These are phyloP conservation scores for Nakaseomyces glabratus DNA, from an alignment of 1,139 yeast species.

Conservation along the genomic window DNA sequence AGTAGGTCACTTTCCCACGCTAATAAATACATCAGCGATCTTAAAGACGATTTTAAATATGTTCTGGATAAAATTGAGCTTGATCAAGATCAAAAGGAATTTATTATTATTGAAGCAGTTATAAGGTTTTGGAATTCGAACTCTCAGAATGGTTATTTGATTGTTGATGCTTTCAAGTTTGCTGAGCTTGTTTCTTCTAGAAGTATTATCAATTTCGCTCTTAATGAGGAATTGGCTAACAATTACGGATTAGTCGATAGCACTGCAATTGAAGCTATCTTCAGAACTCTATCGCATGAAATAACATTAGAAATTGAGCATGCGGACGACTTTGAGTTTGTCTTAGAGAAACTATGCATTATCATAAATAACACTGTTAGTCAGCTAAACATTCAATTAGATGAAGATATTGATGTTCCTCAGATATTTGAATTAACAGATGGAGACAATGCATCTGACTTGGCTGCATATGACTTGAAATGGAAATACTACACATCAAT, in stretches of 20 bases:
- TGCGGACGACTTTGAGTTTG: slow-evolving; percentile 28
- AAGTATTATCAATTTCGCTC: slow-evolving; percentile 37
- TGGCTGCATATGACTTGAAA: slow-evolving; percentile 23
- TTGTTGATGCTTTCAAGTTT: slow-evolving; percentile 54
- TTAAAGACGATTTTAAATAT: slow-evolving; percentile 43
- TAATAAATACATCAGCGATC: slow-evolving; percentile 55
- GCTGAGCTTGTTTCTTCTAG: slow-evolving; percentile 40
- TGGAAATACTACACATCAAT: slow-evolving; percentile 35
- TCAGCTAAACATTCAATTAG: slow-evolving; percentile 24
- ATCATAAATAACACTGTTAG: slow-evolving; percentile 33
- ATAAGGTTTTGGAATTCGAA: slow-evolving; percentile 72
- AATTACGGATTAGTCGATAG: slow-evolving; percentile 32
- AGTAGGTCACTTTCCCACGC: slow-evolving; percentile 86
- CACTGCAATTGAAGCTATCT: slow-evolving; percentile 33
- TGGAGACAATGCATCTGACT: slow-evolving; percentile 11
- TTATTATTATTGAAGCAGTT: slow-evolving; percentile 53
- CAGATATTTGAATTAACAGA: slow-evolving; percentile 22
- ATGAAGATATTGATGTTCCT: slow-evolving; percentile 27
- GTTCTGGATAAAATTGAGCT: slow-evolving; percentile 36
- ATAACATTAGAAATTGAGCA: slow-evolving; percentile 16
- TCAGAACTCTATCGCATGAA: slow-evolving; percentile 30
- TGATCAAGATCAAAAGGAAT: slow-evolving; percentile 29
- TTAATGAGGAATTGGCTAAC: slow-evolving; percentile 28
- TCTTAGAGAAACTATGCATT: slow-evolving; percentile 34
- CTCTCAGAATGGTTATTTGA: slow-evolving; percentile 71